A percentile compares a stretch with the other conserved stretches of the same genome.
Evolutionary conservation across 345 rosid genomes (phyloP).

Genomic region (Jatropha curcas): DNA sequence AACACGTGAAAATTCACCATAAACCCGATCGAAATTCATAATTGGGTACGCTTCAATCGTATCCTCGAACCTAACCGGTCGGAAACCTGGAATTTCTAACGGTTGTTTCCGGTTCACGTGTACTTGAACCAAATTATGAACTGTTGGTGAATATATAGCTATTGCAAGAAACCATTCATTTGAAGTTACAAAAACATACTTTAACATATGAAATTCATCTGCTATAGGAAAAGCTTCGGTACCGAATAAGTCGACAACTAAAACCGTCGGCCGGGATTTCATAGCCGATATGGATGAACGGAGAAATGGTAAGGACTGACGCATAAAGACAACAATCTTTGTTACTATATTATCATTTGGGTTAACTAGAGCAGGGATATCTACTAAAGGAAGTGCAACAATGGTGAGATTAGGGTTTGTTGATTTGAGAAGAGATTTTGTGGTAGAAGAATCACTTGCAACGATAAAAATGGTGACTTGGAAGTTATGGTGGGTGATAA

Average conservation of each 20-base stretch:
- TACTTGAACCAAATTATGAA: constrained; percentile 29
- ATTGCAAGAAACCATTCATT: constrained; percentile 38
- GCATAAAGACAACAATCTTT: constrained; percentile 8
- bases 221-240: constrained; percentile 12
- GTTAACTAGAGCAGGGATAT: not conserved
- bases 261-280: constrained; percentile 1
- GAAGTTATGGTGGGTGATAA: too few relatives aligned
- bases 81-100: constrained; percentile 53
- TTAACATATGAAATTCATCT: constrained; percentile 6
- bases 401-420: not conserved
- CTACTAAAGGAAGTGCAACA: constrained; percentile 7
- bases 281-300: not conserved
- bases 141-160: constrained; percentile 37
- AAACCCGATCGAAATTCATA: too few relatives aligned
- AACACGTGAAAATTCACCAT: too few relatives aligned
- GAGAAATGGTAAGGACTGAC: not conserved
- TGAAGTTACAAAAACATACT: constrained; percentile 11
- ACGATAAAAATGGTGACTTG: constrained; percentile 16
- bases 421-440: not conserved
- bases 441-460: constrained; percentile 5
- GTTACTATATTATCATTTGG: not conserved
- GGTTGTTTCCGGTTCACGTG: constrained; percentile 28
- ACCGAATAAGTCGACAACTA: constrained; percentile 17
- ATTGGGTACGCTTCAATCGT: too few relatives aligned
- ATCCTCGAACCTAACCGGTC: constrained; percentile 31